phyloP scores from a whole-genome alignment of 208 protist species.

The Leishmania gerbilli region DNA sequence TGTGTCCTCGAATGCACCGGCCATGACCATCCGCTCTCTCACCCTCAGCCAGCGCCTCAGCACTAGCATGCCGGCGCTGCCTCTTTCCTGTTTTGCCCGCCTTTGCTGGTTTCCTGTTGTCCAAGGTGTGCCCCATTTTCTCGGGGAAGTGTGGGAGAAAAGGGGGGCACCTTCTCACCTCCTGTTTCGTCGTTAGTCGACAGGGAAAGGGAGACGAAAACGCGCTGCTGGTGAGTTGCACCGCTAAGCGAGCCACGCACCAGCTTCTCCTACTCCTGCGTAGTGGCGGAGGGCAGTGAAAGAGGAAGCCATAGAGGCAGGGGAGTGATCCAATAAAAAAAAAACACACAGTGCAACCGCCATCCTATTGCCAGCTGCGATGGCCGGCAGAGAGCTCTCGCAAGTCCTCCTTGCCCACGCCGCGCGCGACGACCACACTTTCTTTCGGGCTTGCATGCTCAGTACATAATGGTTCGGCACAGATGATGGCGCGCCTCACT shows the following conservation, averaged over 20 bases:
- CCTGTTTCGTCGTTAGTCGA: neutral
- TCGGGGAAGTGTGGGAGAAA: neutral
- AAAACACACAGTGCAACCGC: neutral
- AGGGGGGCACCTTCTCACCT: neutral
- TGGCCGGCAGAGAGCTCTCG: neutral
- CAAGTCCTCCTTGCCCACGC: neutral
- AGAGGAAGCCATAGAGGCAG: neutral
- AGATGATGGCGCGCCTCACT: slow-evolving; percentile 56
- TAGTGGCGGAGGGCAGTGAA: neutral
- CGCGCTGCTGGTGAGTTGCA: neutral
- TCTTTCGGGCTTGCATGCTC: neutral
- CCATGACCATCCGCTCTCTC: neutral
- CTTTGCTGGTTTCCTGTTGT: neutral
- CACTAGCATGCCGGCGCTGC: neutral
- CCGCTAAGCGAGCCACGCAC: neutral
- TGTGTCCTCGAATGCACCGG: neutral
- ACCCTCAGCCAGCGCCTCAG: neutral
- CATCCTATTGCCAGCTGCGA: neutral
- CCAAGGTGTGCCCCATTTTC: neutral
- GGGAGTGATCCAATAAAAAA: neutral
- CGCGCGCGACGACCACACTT: neutral
- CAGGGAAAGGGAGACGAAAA: neutral
- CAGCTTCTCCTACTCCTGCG: neutral
- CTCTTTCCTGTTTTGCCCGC: neutral
- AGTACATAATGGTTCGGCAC: slow-evolving; percentile 73